Evolutionary conservation across 2,329 filamentous ascomycete genomes (phyloP), one percentile per base, ranked within the genome.

Genomic region (Aureobasidium sp.): DNA sequence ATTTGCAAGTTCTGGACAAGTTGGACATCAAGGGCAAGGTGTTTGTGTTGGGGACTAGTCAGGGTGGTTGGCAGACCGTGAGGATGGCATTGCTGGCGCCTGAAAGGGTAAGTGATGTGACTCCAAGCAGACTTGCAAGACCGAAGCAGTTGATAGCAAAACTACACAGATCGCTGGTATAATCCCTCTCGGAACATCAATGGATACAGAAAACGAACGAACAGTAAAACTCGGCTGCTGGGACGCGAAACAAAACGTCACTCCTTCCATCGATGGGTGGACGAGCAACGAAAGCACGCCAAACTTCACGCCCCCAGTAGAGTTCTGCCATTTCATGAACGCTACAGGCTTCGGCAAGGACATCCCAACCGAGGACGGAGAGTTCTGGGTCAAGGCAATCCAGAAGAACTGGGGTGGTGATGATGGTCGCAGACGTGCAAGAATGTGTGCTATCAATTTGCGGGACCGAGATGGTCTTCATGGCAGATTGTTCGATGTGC

Each of bases 51-150:
- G 79, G 80, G 0, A 81, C 79, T 1, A 79, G 77, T 61, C 80
- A 82, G 66, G 80, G 79, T 0, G 79, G 80, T 0, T 82, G 78
- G 78, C 75, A 82, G 11, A 74, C 75, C 1, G 74, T 75, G 5
- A 65, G 78, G 19, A 81, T 82, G 79, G 79, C 80, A 8, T 62
- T 82, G n/a, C 60, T 82, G 46, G 74, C 73, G 7, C 79, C 78
- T 1, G 73, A 78, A 2, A 77, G 70, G 70, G 78, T 79, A 65
- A 17, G 66, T 59, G 8, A 19, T 8, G 13, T n/a, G 4, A n/a
- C n/a, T n/a, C 21, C 5, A 27, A 17, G 5, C 4, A 35, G 1
- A 10, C 6, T 19, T n/a, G 5, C 10, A 27, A 10, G 15, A 10
- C 10, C 3, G n/a, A 17, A 46, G 35, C 4, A 2, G 43, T 2